phyloP scores from a whole-genome alignment of 805 yeast species.

The Kodamaea neixiangensis region DNA sequence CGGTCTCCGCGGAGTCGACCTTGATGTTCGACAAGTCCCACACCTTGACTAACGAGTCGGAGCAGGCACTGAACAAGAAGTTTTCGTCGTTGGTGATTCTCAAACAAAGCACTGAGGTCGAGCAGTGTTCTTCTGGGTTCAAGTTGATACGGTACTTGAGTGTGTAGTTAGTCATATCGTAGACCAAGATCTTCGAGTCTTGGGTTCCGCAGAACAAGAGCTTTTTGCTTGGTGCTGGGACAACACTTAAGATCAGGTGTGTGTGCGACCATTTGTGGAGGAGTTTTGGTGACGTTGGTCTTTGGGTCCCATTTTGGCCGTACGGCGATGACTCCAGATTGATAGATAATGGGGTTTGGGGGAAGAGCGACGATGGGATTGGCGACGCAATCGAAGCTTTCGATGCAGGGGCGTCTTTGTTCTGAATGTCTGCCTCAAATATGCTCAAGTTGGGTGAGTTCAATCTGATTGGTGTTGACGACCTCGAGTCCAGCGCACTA shows the following conservation, averaged over 20 bases:
- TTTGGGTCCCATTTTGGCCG: not conserved
- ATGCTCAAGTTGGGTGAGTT: slow-evolving; percentile 23
- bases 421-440: not conserved
- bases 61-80: slow-evolving; percentile 78
- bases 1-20: not conserved
- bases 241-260: slow-evolving; percentile 72
- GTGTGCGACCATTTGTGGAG: slow-evolving; percentile 74
- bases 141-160: slow-evolving; percentile 45
- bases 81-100: slow-evolving; percentile 54
- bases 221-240: slow-evolving; percentile 57
- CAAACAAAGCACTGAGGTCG: slow-evolving; percentile 69
- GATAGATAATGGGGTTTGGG: slow-evolving; percentile 6
- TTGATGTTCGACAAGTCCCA: slow-evolving; percentile 61
- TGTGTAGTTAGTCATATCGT: slow-evolving; percentile 66
- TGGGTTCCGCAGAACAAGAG: slow-evolving; percentile 89
- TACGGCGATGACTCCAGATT: slow-evolving; percentile 9
- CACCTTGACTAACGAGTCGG: slow-evolving; percentile 84
- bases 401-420: not conserved
- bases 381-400: not conserved
- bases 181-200: slow-evolving; percentile 73
- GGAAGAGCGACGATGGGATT: slow-evolving; percentile 7
- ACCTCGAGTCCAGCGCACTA: slow-evolving; percentile 16
- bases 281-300: slow-evolving; percentile 11
- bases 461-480: slow-evolving; percentile 24
- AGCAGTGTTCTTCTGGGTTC: slow-evolving; percentile 56